Conservation (phyloP, 495 filamentous ascomycete genomes). For the Diplogelasinospora grovesii region DNA sequence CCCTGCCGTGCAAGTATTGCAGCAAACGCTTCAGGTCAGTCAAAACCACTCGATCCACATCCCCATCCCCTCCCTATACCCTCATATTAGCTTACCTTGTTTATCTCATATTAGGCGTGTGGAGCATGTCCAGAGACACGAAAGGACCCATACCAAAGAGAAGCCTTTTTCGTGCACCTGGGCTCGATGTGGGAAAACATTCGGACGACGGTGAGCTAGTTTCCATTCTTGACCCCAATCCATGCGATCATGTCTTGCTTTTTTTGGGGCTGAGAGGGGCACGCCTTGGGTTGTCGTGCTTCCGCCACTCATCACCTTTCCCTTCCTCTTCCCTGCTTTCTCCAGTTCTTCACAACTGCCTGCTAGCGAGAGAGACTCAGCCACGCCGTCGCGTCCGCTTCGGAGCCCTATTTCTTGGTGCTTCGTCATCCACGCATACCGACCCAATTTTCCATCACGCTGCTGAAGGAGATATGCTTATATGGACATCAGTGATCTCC, state of each 20-base stretch:
- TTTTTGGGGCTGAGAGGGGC: constrained; percentile 8
- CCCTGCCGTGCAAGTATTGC: constrained; percentile 49
- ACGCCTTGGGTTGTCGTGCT: constrained; percentile 6
- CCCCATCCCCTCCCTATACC: constrained; percentile 21
- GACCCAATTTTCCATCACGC: constrained; percentile 1
- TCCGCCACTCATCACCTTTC: constrained; percentile 9
- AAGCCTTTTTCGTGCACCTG: constrained; percentile 51
- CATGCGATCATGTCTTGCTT: constrained; percentile 4
- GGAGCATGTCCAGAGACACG: constrained; percentile 55
- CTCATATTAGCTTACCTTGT: constrained; percentile 36
- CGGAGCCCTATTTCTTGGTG: constrained; percentile 3
- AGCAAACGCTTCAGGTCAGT: constrained; percentile 50
- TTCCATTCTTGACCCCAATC: constrained; percentile 10
- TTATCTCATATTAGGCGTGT: constrained; percentile 46
- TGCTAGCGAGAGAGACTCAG: no score
- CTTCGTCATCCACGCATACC: constrained; percentile 3
- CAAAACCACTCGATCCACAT: not conserved
- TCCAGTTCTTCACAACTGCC: constrained; percentile 1
- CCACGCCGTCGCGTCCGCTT: constrained; percentile 5
- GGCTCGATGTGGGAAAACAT: constrained; percentile 50
- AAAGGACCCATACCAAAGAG: constrained; percentile 56
- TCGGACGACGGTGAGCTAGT: constrained; percentile 47
- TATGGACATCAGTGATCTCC: constrained; percentile 59
- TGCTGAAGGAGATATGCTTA: constrained; percentile 35
- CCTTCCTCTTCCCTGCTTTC: constrained; percentile 2